These are phyloP conservation scores for Ogataea zsoltii DNA, from an alignment of 805 yeast species.

Conservation along the genomic window DNA sequence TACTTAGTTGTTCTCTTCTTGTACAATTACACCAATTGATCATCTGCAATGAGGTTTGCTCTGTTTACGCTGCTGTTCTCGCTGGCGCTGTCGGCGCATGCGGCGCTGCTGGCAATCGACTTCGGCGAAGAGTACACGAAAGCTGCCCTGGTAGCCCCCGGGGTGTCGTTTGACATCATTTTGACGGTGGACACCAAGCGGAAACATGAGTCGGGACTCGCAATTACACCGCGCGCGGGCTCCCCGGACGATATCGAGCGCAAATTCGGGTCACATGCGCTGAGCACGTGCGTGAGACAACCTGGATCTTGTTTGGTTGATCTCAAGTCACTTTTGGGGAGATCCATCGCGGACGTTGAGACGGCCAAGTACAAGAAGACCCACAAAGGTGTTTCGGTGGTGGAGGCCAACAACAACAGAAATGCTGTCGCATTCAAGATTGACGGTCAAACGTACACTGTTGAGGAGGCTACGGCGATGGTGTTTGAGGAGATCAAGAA, in stretches of 20 bases:
- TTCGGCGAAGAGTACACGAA: slow-evolving; percentile 86
- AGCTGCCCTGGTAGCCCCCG: slow-evolving; percentile 88
- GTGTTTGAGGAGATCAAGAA: slow-evolving; percentile 59
- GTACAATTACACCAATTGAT: too few species aligned
- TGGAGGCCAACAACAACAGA: slow-evolving; percentile 43
- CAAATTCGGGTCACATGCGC: slow-evolving; percentile 74
- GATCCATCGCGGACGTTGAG: slow-evolving; percentile 46
- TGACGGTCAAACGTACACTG: slow-evolving; percentile 39
- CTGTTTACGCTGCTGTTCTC: slow-evolving; percentile 24
- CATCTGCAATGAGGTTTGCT: slow-evolving; percentile 9
- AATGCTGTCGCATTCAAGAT: slow-evolving; percentile 57
- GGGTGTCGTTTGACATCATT: slow-evolving; percentile 82
- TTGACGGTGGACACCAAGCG: slow-evolving; percentile 89
- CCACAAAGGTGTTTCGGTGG: slow-evolving; percentile 63
- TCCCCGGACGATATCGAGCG: slow-evolving; percentile 57
- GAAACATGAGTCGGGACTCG: slow-evolving; percentile 81
- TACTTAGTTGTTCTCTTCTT: too few species aligned
- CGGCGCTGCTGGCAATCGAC: slow-evolving; percentile 85
- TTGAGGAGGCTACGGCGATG: slow-evolving; percentile 90
- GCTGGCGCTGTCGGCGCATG: slow-evolving; percentile 28
- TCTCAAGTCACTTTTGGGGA: slow-evolving; percentile 73
- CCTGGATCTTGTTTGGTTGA: slow-evolving; percentile 70
- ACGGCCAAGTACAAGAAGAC: slow-evolving; percentile 47
- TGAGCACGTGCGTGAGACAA: slow-evolving; percentile 65
- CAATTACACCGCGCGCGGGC: slow-evolving; percentile 47